Evolutionary conservation across 805 yeast species (phyloP).

Genomic region (Yamadazyma sp.): DNA sequence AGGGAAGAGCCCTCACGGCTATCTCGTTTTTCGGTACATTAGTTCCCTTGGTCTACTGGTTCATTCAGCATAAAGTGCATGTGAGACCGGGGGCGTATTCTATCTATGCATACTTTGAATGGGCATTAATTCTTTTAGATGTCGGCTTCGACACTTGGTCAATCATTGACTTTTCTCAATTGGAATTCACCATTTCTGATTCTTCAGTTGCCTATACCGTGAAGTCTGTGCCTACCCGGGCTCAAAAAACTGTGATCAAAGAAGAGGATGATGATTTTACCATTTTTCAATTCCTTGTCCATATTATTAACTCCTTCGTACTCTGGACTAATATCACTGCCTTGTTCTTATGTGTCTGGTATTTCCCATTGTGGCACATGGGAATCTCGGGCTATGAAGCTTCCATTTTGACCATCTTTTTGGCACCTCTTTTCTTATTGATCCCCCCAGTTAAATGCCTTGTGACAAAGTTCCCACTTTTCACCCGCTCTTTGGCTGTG

Average conservation of each 20-base stretch:
- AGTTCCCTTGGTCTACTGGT: conserved; percentile 82
- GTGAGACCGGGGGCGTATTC: conserved; percentile 93
- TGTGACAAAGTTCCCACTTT: conserved; percentile 46
- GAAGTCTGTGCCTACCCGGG: not conserved
- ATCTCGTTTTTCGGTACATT: conserved; percentile 65
- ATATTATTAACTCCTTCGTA: conserved; percentile 64
- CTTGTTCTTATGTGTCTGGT: conserved; percentile 86
- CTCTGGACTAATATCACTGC: conserved; percentile 87
- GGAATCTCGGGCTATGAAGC: conserved; percentile 95
- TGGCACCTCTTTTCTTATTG: conserved; percentile 58
- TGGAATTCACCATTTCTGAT: conserved; percentile 49
- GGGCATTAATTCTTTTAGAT: conserved; percentile 85
- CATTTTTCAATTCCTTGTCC: conserved; percentile 38
- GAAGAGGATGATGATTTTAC: conserved; percentile 31
- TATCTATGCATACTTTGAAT: conserved; percentile 89
- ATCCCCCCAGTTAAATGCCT: conserved; percentile 39
- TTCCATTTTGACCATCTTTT: conserved; percentile 49
- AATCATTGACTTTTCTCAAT: conserved; percentile 60
- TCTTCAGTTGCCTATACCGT: conserved; percentile 21
- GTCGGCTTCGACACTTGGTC: conserved; percentile 83
- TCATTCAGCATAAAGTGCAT: conserved; percentile 90
- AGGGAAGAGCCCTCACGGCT: conserved; percentile 54
- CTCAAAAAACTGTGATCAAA: conserved; percentile 2
- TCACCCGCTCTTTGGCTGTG: conserved; percentile 55
- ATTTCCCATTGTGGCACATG: conserved; percentile 97